Percentiles rank a stretch among this genome's conserved stretches.
phyloP scores from a whole-genome alignment of 2,329 filamentous ascomycete genomes.

The Xenoacremonium recifei region DNA sequence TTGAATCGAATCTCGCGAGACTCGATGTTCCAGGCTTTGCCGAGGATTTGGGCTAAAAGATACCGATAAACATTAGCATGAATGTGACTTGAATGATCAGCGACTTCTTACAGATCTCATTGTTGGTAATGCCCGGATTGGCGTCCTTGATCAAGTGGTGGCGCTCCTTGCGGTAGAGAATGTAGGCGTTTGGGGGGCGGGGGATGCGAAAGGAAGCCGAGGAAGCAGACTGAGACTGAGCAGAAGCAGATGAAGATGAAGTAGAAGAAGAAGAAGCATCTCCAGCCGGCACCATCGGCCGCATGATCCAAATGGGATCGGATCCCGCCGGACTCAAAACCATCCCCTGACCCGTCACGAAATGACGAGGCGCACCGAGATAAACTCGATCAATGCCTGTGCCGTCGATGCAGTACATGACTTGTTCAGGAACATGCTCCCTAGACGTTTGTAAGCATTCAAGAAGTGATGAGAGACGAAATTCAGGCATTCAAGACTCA shows the following conservation, averaged over 20 bases:
- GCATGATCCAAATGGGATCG: constrained; percentile 23
- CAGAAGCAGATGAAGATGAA: neutral
- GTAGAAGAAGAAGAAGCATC: constrained; percentile 5
- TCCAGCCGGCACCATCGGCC: neutral
- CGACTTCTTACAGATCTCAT: constrained; percentile 43
- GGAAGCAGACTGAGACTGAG: constrained; percentile 7
- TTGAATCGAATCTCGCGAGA: constrained; percentile 25
- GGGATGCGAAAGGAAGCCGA: constrained; percentile 24
- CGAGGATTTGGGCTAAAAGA: constrained; percentile 36
- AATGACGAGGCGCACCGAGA: constrained; percentile 24
- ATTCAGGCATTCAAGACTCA: constrained; percentile 8
- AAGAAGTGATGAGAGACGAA: neutral
- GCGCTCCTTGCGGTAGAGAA: constrained; percentile 40
- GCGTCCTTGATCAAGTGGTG: constrained; percentile 33
- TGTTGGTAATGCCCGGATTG: constrained; percentile 38
- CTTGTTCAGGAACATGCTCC: constrained; percentile 18
- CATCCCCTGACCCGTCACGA: constrained; percentile 19
- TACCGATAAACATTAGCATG: neutral
- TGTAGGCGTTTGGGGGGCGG: constrained; percentile 42
- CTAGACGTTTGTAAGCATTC: constrained; percentile 8
- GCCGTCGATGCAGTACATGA: constrained; percentile 27
- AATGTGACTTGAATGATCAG: neutral
- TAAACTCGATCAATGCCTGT: constrained; percentile 23
- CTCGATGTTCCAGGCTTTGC: constrained; percentile 36
- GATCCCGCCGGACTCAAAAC: constrained; percentile 13